Percentiles rank a stretch among this genome's conserved stretches.
These are phyloP conservation scores for Sonneratia caseolaris DNA, from an alignment of 345 rosid species.

Conservation along the genomic window DNA sequence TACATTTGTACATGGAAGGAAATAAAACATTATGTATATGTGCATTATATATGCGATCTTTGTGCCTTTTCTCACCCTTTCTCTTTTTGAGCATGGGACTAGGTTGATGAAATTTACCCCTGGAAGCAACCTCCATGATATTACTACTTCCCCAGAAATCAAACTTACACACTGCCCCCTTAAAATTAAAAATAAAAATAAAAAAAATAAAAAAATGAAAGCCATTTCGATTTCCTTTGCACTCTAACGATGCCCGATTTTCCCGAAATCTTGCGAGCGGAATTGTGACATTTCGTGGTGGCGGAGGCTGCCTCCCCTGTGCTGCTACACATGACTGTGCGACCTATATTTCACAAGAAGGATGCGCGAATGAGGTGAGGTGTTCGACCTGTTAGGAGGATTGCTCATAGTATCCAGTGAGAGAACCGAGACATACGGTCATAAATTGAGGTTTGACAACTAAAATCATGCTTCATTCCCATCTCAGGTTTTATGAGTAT, in stretches of 20 bases:
- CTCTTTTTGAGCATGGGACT: conserved; percentile 2
- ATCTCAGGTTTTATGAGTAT: too few relatives aligned
- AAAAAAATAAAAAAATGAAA: not conserved
- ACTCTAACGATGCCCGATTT: not conserved
- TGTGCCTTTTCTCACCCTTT: not conserved
- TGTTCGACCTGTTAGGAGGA: too few relatives aligned
- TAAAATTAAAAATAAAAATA: not conserved
- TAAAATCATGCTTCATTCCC: too few relatives aligned
- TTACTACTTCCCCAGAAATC: not conserved
- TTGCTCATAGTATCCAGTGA: too few relatives aligned
- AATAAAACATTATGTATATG: not conserved
- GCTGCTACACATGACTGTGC: too few relatives aligned
- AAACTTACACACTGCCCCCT: not conserved
- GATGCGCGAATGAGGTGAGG: too few relatives aligned
- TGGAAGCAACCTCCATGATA: not conserved
- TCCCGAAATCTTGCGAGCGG: too few relatives aligned
- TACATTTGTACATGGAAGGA: not conserved
- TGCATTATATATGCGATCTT: not conserved
- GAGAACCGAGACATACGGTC: too few relatives aligned
- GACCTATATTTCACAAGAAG: too few relatives aligned
- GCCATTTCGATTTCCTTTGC: not conserved
- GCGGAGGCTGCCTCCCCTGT: too few relatives aligned
- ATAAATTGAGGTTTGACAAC: too few relatives aligned
- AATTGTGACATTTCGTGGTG: too few relatives aligned
- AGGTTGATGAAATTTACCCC: not conserved